Percentiles rank a stretch among this genome's conserved stretches.
Evolutionary conservation across 345 rosid species (phyloP).

Genomic region (Citrus glauca): DNA sequence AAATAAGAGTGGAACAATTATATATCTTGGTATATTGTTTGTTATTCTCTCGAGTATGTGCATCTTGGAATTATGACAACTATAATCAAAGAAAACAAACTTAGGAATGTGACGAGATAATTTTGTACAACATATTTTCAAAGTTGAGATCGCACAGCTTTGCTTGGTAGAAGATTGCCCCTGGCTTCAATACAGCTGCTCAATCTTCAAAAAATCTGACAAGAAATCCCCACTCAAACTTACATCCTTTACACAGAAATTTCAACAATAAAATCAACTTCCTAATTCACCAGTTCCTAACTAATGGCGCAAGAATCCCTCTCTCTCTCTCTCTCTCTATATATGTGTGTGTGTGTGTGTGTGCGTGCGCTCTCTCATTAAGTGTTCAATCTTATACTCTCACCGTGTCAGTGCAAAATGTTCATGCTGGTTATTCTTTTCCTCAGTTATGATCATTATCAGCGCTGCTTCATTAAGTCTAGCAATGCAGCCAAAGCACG

Average conservation of each 20-base stretch:
- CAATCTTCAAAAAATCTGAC: neutral
- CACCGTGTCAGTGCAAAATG: no score
- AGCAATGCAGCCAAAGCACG: no score
- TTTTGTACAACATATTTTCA: neutral
- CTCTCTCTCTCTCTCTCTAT: neutral
- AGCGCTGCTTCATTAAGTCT: no score
- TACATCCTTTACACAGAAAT: neutral
- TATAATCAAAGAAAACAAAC: neutral
- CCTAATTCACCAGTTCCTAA: neutral
- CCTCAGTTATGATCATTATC: no score
- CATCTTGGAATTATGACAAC: no score
- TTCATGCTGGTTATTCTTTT: no score
- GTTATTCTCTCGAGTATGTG: no score
- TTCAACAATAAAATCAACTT: neutral
- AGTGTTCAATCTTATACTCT: no score
- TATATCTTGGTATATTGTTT: no score
- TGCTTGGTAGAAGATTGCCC: neutral
- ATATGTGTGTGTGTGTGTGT: no score
- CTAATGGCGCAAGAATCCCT: neutral
- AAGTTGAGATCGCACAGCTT: neutral
- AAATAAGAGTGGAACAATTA: no score
- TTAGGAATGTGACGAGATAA: neutral
- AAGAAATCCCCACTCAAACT: neutral
- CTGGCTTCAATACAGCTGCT: neutral
- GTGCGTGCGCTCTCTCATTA: no score